Conservation (phyloP, 306 rosid species). For the Begonia peltatifolia region DNA sequence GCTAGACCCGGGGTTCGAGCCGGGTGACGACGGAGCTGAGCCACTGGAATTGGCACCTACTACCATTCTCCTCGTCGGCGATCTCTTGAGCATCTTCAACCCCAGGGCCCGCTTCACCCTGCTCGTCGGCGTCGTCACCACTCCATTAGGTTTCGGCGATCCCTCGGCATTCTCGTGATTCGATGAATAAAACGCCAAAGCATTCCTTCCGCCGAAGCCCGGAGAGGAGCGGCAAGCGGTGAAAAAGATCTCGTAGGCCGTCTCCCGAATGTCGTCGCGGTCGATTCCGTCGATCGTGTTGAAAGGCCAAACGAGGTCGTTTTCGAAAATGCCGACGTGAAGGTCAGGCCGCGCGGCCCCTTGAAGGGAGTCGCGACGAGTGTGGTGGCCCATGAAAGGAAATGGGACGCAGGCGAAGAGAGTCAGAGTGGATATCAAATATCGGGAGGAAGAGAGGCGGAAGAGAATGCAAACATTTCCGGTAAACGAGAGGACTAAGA, state of each 20-base stretch:
- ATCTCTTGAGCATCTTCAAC: conserved; percentile 69
- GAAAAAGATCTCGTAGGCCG: conserved; percentile 88
- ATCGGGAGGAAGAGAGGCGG: conserved; percentile 21
- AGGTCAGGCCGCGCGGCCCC: conserved; percentile 19
- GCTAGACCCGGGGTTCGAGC: conserved; percentile 15
- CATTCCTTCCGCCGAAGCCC: conserved; percentile 62
- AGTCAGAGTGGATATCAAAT: conserved; percentile 6
- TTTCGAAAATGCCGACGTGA: conserved; percentile 7
- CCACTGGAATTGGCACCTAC: conserved; percentile 18
- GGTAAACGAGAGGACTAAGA: conserved; percentile 15
- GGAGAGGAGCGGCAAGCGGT: conserved; percentile 71
- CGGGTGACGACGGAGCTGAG: conserved; percentile 38
- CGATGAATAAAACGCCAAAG: conserved; percentile 31
- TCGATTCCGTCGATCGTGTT: conserved; percentile 30
- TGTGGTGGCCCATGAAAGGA: conserved; percentile 59
- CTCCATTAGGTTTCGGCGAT: conserved; percentile 17
- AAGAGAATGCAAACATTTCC: conserved; percentile 19
- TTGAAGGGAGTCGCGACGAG: conserved; percentile 48
- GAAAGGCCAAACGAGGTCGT: conserved; percentile 44
- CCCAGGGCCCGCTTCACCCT: conserved; percentile 68
- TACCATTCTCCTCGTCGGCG: conserved; percentile 76
- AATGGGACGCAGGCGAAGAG: conserved; percentile 1
- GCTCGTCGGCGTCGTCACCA: conserved; percentile 65
- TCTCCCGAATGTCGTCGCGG: conserved; percentile 47
- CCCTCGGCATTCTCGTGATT: conserved; percentile 7